Evolutionary conservation across 1,284 basidiomycete species (phyloP).

Genomic region (Rhodotorula sp.): DNA sequence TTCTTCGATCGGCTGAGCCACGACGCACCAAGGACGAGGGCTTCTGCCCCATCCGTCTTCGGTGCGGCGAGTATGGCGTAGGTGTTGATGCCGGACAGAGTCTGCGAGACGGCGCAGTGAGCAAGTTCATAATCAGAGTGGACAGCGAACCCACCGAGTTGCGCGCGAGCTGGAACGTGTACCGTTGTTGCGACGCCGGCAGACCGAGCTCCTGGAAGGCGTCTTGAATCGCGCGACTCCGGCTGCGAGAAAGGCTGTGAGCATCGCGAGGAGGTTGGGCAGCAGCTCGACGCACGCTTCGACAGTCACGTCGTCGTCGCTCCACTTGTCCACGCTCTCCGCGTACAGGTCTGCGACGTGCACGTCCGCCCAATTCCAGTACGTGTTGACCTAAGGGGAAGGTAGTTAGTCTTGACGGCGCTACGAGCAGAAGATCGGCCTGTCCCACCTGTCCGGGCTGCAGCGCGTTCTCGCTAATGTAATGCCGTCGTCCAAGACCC

Average conservation of each 20-base stretch:
- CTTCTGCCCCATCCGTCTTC: slow-evolving; percentile 82
- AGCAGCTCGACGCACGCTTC: slow-evolving; percentile 61
- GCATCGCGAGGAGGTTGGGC: slow-evolving; percentile 8
- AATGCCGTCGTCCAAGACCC: slow-evolving; percentile 65
- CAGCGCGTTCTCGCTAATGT: slow-evolving; percentile 89
- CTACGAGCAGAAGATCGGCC: too few relatives aligned
- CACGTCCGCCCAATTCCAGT: slow-evolving; percentile 86
- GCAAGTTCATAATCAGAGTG: slow-evolving; percentile 51
- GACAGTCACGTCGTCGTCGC: slow-evolving; percentile 56
- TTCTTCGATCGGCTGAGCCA: slow-evolving; percentile 64
- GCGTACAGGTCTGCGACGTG: slow-evolving; percentile 76
- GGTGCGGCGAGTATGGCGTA: slow-evolving; percentile 81
- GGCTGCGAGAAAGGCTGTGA: slow-evolving; percentile 54
- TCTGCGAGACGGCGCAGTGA: slow-evolving; percentile 47
- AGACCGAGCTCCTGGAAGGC: slow-evolving; percentile 72
- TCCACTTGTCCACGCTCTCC: slow-evolving; percentile 64
- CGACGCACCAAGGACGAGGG: slow-evolving; percentile 83
- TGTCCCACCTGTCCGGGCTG: slow-evolving; percentile 75
- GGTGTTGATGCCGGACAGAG: slow-evolving; percentile 65
- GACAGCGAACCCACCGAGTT: slow-evolving; percentile 44
- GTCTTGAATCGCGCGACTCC: slow-evolving; percentile 58
- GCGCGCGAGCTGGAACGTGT: slow-evolving; percentile 55
- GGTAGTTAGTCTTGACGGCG: neutral
- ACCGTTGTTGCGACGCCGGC: slow-evolving; percentile 65
- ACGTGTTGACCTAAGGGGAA: slow-evolving; percentile 68